Percentiles rank a stretch among this genome's conserved stretches.
These are phyloP conservation scores for Avena sativa DNA, from an alignment of 176 grass and related monocot genomes.

Conservation along the genomic window DNA sequence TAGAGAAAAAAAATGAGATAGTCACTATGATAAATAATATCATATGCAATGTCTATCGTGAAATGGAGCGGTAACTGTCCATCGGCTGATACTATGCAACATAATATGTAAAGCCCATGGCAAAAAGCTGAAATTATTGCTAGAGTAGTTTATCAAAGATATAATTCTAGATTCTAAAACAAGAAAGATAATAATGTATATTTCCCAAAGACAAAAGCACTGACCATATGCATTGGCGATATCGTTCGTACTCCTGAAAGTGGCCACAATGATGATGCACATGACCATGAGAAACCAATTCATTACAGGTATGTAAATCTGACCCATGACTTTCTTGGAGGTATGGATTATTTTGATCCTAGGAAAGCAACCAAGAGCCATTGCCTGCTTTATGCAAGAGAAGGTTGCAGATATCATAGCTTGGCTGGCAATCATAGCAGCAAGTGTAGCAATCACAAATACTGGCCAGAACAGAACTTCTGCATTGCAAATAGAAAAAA, in stretches of 20 bases:
- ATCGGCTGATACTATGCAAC: background rate
- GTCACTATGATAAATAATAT: background rate
- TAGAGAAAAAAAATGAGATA: constrained; percentile 23
- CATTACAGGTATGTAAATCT: constrained; percentile 98
- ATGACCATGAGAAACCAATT: constrained; percentile 99
- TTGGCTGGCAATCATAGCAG: constrained; percentile 99
- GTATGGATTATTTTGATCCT: constrained; percentile 95
- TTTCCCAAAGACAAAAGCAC: constrained; percentile 34
- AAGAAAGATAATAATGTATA: background rate
- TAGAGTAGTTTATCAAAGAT: background rate
- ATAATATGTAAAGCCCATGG: background rate
- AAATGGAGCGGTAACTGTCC: background rate
- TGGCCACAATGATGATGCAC: constrained; percentile 88
- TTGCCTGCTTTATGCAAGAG: constrained; percentile 98
- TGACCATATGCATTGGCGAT: constrained; percentile 97
- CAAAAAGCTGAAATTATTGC: background rate
- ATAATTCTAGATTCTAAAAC: constrained; percentile 14
- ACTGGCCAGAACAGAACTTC: constrained; percentile 90
- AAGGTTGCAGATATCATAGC: constrained; percentile 99
- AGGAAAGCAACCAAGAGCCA: constrained; percentile 98
- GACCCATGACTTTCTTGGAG: constrained; percentile 92
- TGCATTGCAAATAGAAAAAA: constrained; percentile 45
- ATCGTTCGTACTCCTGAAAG: constrained; percentile 89
- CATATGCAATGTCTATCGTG: constrained; percentile 11
- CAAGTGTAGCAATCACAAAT: constrained; percentile 93